phyloP scores from a whole-genome alignment of 768 basidiomycete species.

The Sarcomyxa edulis region DNA sequence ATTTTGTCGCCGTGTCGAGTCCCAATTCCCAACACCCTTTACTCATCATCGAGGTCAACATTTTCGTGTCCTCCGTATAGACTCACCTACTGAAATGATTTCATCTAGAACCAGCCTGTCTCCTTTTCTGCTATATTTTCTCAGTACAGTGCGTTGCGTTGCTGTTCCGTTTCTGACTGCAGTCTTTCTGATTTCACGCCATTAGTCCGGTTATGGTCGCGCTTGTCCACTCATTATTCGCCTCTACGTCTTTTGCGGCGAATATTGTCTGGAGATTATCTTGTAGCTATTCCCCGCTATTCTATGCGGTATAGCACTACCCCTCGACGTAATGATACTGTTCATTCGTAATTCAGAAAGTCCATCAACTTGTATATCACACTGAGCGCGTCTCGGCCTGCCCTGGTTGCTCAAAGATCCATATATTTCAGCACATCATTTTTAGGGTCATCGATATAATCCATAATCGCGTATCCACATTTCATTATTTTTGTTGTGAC shows the following conservation, averaged over 20 bases:
- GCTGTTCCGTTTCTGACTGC: conserved; percentile 1
- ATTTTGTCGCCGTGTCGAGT: conserved; percentile 22
- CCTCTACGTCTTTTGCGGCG: conserved; percentile 47
- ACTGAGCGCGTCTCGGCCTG: too few relatives aligned
- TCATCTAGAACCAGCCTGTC: conserved; percentile 47
- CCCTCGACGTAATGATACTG: too few relatives aligned
- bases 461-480: too few relatives aligned
- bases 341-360: too few relatives aligned
- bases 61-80: background rate
- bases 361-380: too few relatives aligned
- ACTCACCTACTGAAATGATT: background rate
- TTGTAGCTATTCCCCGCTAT: conserved; percentile 43
- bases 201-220: conserved; percentile 43
- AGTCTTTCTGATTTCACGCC: background rate
- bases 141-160: conserved; percentile 45
- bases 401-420: too few relatives aligned
- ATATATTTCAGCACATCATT: too few relatives aligned
- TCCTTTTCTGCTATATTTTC: conserved; percentile 47
- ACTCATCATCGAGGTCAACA: conserved; percentile 28
- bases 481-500: too few relatives aligned
- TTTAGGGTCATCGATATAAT: too few relatives aligned
- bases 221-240: conserved; percentile 51
- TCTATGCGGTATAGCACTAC: conserved; percentile 15
- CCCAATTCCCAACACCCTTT: conserved; percentile 13
- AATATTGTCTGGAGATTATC: conserved; percentile 41